Base-by-base conservation (phyloP, 2,329 filamentous ascomycete species). In the Aspergillus chevalieri region DNA sequence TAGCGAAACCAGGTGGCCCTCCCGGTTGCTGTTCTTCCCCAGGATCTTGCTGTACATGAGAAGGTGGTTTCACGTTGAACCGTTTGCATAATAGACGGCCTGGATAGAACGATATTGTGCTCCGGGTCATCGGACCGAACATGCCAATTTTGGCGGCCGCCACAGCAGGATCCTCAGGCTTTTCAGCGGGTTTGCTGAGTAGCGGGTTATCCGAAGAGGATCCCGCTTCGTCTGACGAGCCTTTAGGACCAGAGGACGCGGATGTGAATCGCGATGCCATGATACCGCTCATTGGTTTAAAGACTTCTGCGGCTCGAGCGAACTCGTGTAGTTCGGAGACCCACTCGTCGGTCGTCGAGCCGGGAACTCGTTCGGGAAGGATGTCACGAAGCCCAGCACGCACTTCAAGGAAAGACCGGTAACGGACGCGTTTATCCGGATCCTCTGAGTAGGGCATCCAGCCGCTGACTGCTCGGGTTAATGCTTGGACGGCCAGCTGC, bases 191-290 rank as follows among this genome's bases (percentile, higher is more conserved):
- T 50, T 74, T 78, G 44, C 69, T 73, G 14, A 83, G 69, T 6
- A 80, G 61, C 41, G 62, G 51, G 15, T 41, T 22, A 26, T 67
- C 67, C 17, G 58, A 50, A 39, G 57, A 56, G 7, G 58, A 59
- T 42, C 64, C 65, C 34, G 54, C 57, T 47, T 60, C 58, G 54
- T 72, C 69, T 1, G 74, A 69, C 1, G 72, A 65, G 8, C 65
- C 58, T 36, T 71, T 67, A 3, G 71, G 65, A 2, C 70, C 61
- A 0, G 63, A 65, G 4, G 69, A 69, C 3, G 72, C 64, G 48
- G 87, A 85, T 0, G 90, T 96, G 66, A 98, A 98, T 0, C 92
- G 84, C 17, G 87, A 89, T 14, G 92, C 93, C 89, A 98, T 97
- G 54, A 89, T 78, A 0, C 90, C 90, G 2, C 87, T 89, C 73